Percentiles rank a stretch among this genome's conserved stretches.
Conservation (phyloP, 1,284 basidiomycete genomes). For the Gymnopus androsaceus region DNA sequence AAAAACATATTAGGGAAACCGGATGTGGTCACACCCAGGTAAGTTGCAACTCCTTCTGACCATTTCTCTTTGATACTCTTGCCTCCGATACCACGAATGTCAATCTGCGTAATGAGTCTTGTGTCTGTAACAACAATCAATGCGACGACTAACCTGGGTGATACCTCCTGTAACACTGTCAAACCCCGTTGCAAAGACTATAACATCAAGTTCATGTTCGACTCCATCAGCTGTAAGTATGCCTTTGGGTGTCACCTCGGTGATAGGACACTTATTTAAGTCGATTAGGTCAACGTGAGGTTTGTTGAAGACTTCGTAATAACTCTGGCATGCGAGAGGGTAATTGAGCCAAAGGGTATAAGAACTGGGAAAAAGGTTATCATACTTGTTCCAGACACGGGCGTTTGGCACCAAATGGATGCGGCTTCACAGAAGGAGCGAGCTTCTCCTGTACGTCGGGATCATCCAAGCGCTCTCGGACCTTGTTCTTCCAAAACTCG, state of each 20-base stretch:
- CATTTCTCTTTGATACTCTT: conserved; percentile 25
- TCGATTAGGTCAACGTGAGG: conserved; percentile 27
- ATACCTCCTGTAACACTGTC: conserved; percentile 30
- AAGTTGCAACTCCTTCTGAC: conserved; percentile 23
- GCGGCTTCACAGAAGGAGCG: conserved; percentile 14
- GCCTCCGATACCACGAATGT: conserved; percentile 24
- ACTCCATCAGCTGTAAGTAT: conserved; percentile 24
- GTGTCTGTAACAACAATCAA: conserved; percentile 30
- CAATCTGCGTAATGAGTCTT: conserved; percentile 27
- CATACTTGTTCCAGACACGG: conserved; percentile 21
- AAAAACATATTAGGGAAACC: conserved; percentile 31
- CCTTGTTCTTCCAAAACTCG: conserved; percentile 27
- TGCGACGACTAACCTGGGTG: conserved; percentile 25
- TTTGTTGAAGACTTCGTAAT: conserved; percentile 29
- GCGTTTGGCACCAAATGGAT: conserved; percentile 26
- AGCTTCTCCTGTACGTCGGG: conserved; percentile 25
- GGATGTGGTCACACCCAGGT: conserved; percentile 24
- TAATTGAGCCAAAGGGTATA: background rate
- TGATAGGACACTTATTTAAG: conserved; percentile 23
- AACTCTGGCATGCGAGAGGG: too few species aligned
- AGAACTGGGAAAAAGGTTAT: background rate
- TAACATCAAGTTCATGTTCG: conserved; percentile 27
- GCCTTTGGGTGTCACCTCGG: conserved; percentile 21
- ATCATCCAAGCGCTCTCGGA: conserved; percentile 21
- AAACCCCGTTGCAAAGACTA: conserved; percentile 29